Conservation (phyloP, 179 eudicot species). For the Corrigiola litoralis region DNA sequence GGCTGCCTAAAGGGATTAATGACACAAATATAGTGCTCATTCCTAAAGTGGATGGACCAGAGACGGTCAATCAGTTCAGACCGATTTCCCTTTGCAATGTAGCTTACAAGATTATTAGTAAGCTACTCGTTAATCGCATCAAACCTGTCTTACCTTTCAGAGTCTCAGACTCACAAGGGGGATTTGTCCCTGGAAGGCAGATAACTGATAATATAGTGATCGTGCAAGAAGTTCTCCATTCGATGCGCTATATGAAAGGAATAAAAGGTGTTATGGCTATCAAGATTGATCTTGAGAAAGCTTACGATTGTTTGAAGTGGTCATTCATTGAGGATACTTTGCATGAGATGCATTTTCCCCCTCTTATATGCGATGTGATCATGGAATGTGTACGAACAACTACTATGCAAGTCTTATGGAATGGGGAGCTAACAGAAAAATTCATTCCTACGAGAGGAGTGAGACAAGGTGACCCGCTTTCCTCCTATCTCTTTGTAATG, state of each 20-base stretch:
- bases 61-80: not conserved
- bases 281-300: not conserved
- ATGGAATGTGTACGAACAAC: not conserved
- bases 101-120: not conserved
- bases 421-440: not conserved
- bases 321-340: not conserved
- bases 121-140: not conserved
- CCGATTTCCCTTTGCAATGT: not conserved
- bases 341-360: not conserved
- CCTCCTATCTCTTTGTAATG: not conserved
- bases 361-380: not conserved
- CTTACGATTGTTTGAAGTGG: not conserved
- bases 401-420: not conserved
- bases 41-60: not conserved
- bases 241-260: not conserved
- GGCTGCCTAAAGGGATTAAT: not conserved
- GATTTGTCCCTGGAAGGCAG: not conserved
- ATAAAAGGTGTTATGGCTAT: not conserved
- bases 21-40: not conserved
- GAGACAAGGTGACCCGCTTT: not conserved
- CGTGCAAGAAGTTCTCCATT: not conserved
- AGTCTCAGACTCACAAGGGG: not conserved
- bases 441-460: not conserved
- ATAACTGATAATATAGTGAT: not conserved
- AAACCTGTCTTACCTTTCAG: not conserved